Evolutionary conservation across 75 land plant genomes (phyloP).

Genomic region (Isoetes taiwanensis): DNA sequence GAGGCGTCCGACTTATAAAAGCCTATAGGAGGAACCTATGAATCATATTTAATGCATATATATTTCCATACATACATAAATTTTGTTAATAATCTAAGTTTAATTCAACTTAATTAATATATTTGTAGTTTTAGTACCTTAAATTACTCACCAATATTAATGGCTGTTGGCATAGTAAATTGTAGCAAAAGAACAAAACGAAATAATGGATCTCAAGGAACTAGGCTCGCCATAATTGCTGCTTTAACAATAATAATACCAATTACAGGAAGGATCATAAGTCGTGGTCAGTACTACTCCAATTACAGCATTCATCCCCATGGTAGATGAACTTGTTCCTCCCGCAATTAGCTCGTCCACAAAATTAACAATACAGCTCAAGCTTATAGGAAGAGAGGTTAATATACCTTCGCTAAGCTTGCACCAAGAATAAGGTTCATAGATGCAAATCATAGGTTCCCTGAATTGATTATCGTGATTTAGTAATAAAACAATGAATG

Average conservation of each 20-base stretch:
- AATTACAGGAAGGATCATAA: constrained; percentile 31
- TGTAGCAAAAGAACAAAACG: constrained; percentile 51
- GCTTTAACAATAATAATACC: constrained; percentile 34
- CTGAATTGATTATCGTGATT: neutral
- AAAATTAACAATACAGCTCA: neutral
- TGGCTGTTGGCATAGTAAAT: constrained; percentile 57
- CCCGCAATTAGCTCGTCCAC: neutral
- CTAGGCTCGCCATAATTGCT: constrained; percentile 27
- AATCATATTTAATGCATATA: no score
- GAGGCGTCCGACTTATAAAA: no score
- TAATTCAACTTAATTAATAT: no score
- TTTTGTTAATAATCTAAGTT: no score
- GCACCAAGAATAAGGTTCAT: constrained; percentile 22
- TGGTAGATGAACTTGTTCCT: constrained; percentile 8
- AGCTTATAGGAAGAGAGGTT: neutral
- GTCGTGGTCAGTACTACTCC: constrained; percentile 39
- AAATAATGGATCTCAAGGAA: constrained; percentile 40
- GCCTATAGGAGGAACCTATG: no score
- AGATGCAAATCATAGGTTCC: constrained; percentile 12
- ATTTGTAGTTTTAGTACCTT: no score
- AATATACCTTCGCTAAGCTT: constrained; percentile 19
- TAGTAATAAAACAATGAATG: neutral
- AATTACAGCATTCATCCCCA: constrained; percentile 15
- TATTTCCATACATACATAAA: no score
- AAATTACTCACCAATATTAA: constrained; percentile 79